Percentiles rank a stretch among this genome's conserved stretches.
phyloP scores from a whole-genome alignment of 345 rosid species.

The Ricinus communis region DNA sequence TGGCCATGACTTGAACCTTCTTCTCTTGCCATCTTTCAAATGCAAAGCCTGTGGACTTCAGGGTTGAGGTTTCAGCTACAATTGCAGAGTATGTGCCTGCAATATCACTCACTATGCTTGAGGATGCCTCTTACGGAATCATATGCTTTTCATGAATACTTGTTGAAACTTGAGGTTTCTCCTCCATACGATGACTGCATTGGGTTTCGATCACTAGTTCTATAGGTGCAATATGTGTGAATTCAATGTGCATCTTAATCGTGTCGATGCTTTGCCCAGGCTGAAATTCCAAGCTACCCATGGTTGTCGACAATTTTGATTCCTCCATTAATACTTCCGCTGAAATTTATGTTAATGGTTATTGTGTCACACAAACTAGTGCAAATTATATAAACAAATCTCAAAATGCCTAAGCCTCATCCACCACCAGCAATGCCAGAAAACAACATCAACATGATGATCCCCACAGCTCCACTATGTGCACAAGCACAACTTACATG shows the following conservation, averaged over 20 bases:
- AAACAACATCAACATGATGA: neutral
- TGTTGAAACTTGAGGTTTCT: neutral
- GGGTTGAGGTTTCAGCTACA: slow-evolving; percentile 1
- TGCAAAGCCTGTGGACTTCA: neutral
- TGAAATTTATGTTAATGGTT: neutral
- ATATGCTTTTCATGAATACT: neutral
- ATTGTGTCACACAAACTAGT: too few relatives aligned
- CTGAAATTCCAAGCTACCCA: neutral
- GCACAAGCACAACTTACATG: neutral
- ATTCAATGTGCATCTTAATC: neutral
- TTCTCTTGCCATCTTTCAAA: neutral
- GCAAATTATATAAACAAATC: too few relatives aligned
- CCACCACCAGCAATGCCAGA: neutral
- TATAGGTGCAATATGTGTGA: neutral
- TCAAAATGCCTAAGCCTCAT: neutral
- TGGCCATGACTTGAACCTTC: neutral
- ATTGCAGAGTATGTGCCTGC: neutral
- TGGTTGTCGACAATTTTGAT: neutral
- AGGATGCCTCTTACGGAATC: neutral
- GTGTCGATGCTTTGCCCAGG: neutral
- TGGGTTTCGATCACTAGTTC: neutral
- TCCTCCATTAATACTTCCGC: neutral
- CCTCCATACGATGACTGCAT: neutral
- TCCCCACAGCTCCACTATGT: neutral
- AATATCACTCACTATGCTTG: neutral